Evolutionary conservation across 805 yeast species (phyloP), one percentile per base, ranked within the genome.

Genomic region (Cyberlindnera mississippiensis): DNA sequence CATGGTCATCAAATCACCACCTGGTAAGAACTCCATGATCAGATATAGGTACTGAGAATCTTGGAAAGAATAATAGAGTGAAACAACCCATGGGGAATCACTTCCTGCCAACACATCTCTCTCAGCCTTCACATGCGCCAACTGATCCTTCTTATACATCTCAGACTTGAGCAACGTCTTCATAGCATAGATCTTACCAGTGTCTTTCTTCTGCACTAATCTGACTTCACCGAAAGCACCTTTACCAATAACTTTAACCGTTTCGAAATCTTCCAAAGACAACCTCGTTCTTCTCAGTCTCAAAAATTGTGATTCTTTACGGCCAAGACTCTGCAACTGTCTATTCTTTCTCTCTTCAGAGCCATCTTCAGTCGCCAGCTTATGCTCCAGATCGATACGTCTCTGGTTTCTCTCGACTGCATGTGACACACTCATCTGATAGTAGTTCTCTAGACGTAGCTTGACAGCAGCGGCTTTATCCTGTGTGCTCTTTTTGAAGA

Each of bases 171-270:
- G 85, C 59, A 93, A 71, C 9, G 93, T 85, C 63, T 93, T 93
- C 58, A 93, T 73, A 1, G 99, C 99, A 64, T 96, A 91, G 40
- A 93, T 85, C 64, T 93, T 98, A 50, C 84, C 80, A 1, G 98
- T 91, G 58, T 93, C 99, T 53, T 80, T 82, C 70, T 95, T 95
- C 51, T 89, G 78, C 2, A 98, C 99, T 49, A 93, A 68, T 58
- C 88, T 89, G 22, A 93, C 99, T 65, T 93, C 96, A 37, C 99
- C 99, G 62, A 93, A 93, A 3, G 99, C 99, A 61, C 99, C 99
- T 69, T 93, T 98, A 27, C 99, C 99, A 32, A 93, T 97, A 64
- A 93, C 99, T 6, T 98, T 93, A 47, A 93, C 84, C 69, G 93
- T 88, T 57, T 89, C 93, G 61, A 93, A 93, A 63, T 93, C 99